phyloP scores from a whole-genome alignment of 352 stramenopile genomes.

The Globisporangium mamillatum region DNA sequence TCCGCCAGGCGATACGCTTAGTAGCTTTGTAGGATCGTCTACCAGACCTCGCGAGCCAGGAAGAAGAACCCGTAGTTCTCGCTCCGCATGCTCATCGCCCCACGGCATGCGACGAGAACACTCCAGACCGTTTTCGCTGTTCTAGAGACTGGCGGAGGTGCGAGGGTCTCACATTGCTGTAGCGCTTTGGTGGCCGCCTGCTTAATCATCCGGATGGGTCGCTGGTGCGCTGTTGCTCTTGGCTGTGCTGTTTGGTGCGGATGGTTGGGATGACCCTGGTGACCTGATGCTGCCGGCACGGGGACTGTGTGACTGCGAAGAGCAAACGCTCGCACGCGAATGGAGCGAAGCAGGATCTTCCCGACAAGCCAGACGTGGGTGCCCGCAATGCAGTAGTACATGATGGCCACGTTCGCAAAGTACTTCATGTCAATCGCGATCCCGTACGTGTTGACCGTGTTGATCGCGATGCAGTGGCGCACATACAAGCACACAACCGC shows the following conservation, averaged over 20 bases:
- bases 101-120: not conserved
- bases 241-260: too few relatives aligned
- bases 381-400: not conserved
- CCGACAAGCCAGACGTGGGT: not conserved
- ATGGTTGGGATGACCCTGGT: not conserved
- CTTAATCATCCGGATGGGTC: not conserved
- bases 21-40: constrained; percentile 25
- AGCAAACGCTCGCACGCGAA: not conserved
- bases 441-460: not conserved
- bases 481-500: constrained; percentile 2
- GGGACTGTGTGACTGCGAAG: not conserved
- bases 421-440: not conserved
- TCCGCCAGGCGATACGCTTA: constrained; percentile 30
- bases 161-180: not conserved
- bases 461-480: not conserved
- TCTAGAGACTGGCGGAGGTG: not conserved
- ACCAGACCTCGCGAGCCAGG: constrained; percentile 22
- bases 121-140: not conserved
- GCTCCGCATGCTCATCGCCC: constrained; percentile 15
- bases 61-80: constrained; percentile 26
- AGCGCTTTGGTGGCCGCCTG: not conserved
- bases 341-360: not conserved
- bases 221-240: not conserved
- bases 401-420: not conserved
- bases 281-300: not conserved